These are phyloP conservation scores for Turnera subulata DNA, from an alignment of 345 rosid genomes.

Conservation along the genomic window DNA sequence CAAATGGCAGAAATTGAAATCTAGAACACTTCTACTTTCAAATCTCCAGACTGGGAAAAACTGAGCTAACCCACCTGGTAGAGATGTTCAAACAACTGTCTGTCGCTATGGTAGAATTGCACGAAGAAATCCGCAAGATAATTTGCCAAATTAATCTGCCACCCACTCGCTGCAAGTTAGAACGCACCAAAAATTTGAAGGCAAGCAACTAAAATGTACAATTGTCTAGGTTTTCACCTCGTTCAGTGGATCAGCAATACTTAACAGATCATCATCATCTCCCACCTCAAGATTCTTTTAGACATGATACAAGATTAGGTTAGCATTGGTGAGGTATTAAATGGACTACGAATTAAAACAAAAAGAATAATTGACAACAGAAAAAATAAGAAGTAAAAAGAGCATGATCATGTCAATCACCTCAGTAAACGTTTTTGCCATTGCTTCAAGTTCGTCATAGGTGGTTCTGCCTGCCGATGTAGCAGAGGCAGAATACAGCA, in stretches of 20 bases:
- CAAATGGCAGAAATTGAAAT: not conserved
- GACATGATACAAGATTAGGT: slow-evolving; percentile 7
- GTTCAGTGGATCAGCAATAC: slow-evolving; percentile 60
- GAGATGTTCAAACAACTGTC: slow-evolving; percentile 52
- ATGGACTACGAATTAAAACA: too few relatives aligned
- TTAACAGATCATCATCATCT: slow-evolving; percentile 46
- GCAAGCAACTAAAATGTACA: not conserved
- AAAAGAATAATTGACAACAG: not conserved
- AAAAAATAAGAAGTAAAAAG: not conserved
- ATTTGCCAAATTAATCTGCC: slow-evolving; percentile 71
- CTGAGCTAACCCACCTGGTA: slow-evolving; percentile 47
- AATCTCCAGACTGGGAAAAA: slow-evolving; percentile 6
- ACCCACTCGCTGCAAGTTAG: slow-evolving; percentile 12
- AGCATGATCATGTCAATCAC: slow-evolving; percentile 17
- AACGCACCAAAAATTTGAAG: not conserved
- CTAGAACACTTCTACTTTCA: not conserved
- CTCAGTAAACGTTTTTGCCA: slow-evolving; percentile 62
- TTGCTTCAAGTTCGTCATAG: slow-evolving; percentile 74
- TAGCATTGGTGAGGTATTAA: not conserved
- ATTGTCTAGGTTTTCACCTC: slow-evolving; percentile 41
- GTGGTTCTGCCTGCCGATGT: slow-evolving; percentile 50
- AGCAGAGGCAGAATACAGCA: slow-evolving; percentile 45
- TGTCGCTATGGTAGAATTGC: slow-evolving; percentile 49
- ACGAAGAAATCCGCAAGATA: slow-evolving; percentile 58
- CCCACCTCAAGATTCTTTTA: slow-evolving; percentile 61